Evolutionary conservation across 2,329 filamentous ascomycete species (phyloP).

Genomic region (Myrmaecium sp.): DNA sequence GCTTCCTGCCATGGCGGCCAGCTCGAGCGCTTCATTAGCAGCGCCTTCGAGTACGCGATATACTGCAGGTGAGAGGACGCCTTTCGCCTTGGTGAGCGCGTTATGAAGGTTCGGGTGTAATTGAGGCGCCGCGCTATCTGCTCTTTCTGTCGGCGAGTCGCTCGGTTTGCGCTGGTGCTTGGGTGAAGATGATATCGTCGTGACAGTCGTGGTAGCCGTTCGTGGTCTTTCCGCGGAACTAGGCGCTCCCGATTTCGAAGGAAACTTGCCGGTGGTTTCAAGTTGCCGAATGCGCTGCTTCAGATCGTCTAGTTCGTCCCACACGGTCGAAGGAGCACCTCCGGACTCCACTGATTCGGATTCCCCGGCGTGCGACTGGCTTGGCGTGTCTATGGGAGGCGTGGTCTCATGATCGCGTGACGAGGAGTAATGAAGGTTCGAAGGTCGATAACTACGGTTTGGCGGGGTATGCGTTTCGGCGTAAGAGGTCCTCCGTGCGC

Average conservation of each 20-base stretch:
- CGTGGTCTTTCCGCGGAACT: conserved; percentile 65
- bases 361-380: conserved; percentile 15
- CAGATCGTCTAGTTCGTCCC: conserved; percentile 92
- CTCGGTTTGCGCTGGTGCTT: conserved; percentile 47
- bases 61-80: conserved; percentile 50
- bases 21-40: conserved; percentile 60
- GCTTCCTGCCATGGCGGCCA: conserved; percentile 63
- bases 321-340: conserved; percentile 79
- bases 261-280: conserved; percentile 76
- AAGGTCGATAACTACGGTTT: conserved; percentile 18
- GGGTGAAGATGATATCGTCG: conserved; percentile 79
- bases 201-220: conserved; percentile 81
- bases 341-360: conserved; percentile 82
- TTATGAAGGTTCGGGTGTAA: conserved; percentile 64
- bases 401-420: conserved; percentile 14
- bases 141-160: conserved; percentile 17
- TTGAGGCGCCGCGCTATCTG: conserved; percentile 30
- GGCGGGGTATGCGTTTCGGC: conserved; percentile 18
- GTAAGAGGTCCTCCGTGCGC: conserved; percentile 13
- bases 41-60: conserved; percentile 68
- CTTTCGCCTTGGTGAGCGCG: conserved; percentile 63
- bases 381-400: conserved; percentile 11
- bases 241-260: conserved; percentile 64
- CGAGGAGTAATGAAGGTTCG: conserved; percentile 19
- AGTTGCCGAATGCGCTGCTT: conserved; percentile 85